These are phyloP conservation scores for Candida ascalaphidarum DNA, from an alignment of 805 yeast species.

Conservation along the genomic window DNA sequence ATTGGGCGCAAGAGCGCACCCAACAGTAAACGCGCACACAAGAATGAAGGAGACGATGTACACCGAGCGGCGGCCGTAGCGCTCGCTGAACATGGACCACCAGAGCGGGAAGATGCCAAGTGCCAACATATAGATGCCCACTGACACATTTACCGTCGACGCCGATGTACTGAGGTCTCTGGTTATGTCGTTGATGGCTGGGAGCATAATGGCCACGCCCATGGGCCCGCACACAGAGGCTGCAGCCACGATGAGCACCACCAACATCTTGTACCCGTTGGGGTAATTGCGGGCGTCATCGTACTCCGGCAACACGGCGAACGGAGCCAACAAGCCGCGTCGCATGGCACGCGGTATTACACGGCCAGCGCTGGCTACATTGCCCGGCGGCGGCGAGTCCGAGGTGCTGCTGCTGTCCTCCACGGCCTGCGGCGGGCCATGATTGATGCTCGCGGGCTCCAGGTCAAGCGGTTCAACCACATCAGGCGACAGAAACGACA, in stretches of 20 bases:
- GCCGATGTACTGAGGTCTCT: conserved; percentile 46
- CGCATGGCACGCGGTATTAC: too few species aligned
- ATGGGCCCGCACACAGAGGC: conserved; percentile 81
- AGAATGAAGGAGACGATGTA: conserved; percentile 60
- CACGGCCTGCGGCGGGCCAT: too few species aligned
- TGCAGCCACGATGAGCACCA: conserved; percentile 61
- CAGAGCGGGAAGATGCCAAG: conserved; percentile 78
- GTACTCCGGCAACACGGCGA: conserved; percentile 60
- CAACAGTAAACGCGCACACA: conserved; percentile 60
- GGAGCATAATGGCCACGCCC: conserved; percentile 80
- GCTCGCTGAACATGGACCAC: conserved; percentile 81
- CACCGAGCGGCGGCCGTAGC: conserved; percentile 65
- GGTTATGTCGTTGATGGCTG: conserved; percentile 60
- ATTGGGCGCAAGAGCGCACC: conserved; percentile 57
- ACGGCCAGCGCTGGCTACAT: too few species aligned
- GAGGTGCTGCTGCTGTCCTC: too few species aligned
- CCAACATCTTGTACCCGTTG: conserved; percentile 33
- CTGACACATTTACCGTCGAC: conserved; percentile 63
- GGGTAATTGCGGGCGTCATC: conserved; percentile 66
- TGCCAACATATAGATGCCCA: conserved; percentile 68
- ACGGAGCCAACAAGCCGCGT: conserved; percentile 48
- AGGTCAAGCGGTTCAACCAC: too few species aligned
- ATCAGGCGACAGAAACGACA: too few species aligned
- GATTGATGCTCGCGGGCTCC: too few species aligned
- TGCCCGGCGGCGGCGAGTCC: too few species aligned